phyloP scores from a whole-genome alignment of 2,329 filamentous ascomycete species.

The Cladosporium sp. region DNA sequence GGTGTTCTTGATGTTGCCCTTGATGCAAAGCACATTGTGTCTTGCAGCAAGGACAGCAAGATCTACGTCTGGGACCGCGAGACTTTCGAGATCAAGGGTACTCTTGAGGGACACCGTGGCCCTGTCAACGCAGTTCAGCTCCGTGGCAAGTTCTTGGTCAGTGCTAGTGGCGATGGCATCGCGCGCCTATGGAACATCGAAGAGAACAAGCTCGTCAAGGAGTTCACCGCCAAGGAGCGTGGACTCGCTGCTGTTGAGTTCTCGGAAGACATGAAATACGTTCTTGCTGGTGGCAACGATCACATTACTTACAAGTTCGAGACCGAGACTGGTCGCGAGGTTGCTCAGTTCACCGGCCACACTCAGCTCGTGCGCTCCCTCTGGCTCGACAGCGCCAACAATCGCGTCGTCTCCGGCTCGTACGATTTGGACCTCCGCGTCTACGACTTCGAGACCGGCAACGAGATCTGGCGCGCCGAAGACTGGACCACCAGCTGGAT shows the following conservation, averaged over 20 bases:
- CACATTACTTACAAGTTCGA: conserved; percentile 96
- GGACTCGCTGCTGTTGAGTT: conserved; percentile 96
- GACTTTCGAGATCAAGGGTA: conserved; percentile 73
- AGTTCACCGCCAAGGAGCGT: conserved; percentile 87
- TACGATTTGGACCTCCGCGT: conserved; percentile 97
- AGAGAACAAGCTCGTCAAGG: conserved; percentile 82
- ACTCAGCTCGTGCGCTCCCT: conserved; percentile 82
- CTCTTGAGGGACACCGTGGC: conserved; percentile 80
- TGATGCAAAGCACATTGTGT: conserved; percentile 88
- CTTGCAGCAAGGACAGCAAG: conserved; percentile 91
- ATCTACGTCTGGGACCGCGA: conserved; percentile 93
- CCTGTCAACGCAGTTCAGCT: conserved; percentile 97
- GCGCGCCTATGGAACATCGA: conserved; percentile 96
- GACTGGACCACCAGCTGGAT: conserved; percentile 98
- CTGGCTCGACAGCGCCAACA: conserved; percentile 84
- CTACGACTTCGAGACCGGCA: conserved; percentile 78
- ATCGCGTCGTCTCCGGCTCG: conserved; percentile 83
- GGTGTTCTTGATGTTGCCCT: conserved; percentile 94
- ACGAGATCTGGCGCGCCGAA: conserved; percentile 80
- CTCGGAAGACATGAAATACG: conserved; percentile 88
- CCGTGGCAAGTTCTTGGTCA: conserved; percentile 87
- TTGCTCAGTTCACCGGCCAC: conserved; percentile 80
- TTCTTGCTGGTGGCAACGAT: conserved; percentile 93
- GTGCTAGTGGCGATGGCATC: conserved; percentile 87
- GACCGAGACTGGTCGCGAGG: conserved; percentile 80